These are phyloP conservation scores for Metarhizium robertsii DNA, from an alignment of 2,329 filamentous ascomycete species.

Conservation along the genomic window DNA sequence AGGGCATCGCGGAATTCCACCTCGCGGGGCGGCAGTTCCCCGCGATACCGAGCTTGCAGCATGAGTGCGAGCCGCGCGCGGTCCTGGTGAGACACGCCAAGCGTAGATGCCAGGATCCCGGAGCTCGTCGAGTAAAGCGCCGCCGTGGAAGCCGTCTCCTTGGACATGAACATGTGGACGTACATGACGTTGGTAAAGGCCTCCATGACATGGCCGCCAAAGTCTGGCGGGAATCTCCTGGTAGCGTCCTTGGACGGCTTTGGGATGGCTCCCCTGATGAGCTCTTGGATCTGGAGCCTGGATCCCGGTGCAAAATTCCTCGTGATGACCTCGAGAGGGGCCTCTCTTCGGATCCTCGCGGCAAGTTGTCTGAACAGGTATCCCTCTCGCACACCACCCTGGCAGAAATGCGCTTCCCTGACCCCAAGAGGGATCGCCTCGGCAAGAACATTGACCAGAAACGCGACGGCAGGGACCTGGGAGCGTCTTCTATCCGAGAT, in stretches of 20 bases:
- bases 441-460: slow-evolving; percentile 54
- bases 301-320: slow-evolving; percentile 39
- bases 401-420: slow-evolving; percentile 56
- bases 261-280: slow-evolving; percentile 41
- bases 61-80: slow-evolving; percentile 52
- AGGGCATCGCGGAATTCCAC: slow-evolving; percentile 43
- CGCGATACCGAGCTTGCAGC: slow-evolving; percentile 55
- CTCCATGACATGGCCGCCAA: slow-evolving; percentile 37
- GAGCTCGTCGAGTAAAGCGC: slow-evolving; percentile 56
- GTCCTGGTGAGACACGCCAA: slow-evolving; percentile 52
- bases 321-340: slow-evolving; percentile 53
- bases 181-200: slow-evolving; percentile 53
- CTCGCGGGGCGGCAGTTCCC: slow-evolving; percentile 50
- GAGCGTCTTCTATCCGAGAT: slow-evolving; percentile 54
- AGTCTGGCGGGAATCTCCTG: slow-evolving; percentile 24
- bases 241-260: slow-evolving; percentile 13
- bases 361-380: slow-evolving; percentile 48
- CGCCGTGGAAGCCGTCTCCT: slow-evolving; percentile 45
- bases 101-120: slow-evolving; percentile 49
- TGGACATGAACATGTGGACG: slow-evolving; percentile 38
- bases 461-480: slow-evolving; percentile 60
- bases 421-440: slow-evolving; percentile 50
- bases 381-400: slow-evolving; percentile 62
- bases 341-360: slow-evolving; percentile 34
- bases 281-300: slow-evolving; percentile 30